Conservation (phyloP, 2,329 filamentous ascomycete species). For the Biscogniauxia mediterranea region DNA sequence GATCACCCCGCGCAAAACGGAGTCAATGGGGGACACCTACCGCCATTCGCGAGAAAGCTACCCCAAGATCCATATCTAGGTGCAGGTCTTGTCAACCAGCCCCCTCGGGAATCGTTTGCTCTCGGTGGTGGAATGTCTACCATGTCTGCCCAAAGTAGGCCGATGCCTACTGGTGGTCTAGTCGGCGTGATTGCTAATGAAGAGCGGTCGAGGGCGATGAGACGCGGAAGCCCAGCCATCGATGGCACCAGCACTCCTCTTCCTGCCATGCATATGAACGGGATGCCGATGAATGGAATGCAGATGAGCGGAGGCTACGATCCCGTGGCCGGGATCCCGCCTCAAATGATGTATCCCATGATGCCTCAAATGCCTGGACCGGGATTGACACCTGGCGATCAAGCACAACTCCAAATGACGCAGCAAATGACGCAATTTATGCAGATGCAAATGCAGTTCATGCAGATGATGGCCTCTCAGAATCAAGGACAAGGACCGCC, state of each 20-base stretch:
- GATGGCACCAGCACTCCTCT: constrained; percentile 46
- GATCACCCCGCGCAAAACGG: constrained; percentile 39
- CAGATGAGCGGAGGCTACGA: constrained; percentile 43
- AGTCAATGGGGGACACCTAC: constrained; percentile 53
- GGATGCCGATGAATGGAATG: constrained; percentile 36
- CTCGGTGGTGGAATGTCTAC: constrained; percentile 57
- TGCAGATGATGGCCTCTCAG: constrained; percentile 70
- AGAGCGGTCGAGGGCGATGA: constrained; percentile 73
- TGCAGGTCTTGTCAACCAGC: constrained; percentile 69
- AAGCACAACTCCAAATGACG: constrained; percentile 75
- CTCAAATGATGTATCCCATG: constrained; percentile 49
- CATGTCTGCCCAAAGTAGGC: constrained; percentile 35
- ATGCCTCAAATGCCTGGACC: constrained; percentile 34
- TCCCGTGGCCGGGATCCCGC: constrained; percentile 47
- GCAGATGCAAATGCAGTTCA: constrained; percentile 94
- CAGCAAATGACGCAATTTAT: constrained; percentile 86
- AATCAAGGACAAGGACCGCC: constrained; percentile 32
- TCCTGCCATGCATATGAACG: constrained; percentile 33
- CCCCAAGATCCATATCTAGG: constrained; percentile 85
- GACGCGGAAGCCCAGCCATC: constrained; percentile 73
- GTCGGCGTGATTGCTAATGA: constrained; percentile 87
- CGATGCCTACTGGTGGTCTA: constrained; percentile 69
- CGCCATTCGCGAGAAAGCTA: constrained; percentile 78
- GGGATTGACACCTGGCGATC: constrained; percentile 60
- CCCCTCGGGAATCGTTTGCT: constrained; percentile 71